phyloP scores from a whole-genome alignment of 306 rosid genomes.

The Mucuna pruriens region DNA sequence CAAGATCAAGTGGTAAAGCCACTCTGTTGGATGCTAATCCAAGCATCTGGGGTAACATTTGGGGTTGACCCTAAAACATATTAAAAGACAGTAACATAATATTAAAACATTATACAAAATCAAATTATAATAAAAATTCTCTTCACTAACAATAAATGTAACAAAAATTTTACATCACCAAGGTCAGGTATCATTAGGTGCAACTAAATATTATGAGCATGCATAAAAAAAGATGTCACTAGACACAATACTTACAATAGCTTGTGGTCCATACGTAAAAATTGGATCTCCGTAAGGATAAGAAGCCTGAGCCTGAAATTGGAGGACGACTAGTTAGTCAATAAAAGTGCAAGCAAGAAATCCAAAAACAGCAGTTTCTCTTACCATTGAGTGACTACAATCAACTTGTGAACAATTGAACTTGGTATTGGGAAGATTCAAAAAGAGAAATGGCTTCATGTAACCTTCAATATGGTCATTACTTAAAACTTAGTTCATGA shows the following conservation, averaged over 20 bases:
- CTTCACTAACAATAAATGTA: background rate
- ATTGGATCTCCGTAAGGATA: slow-evolving; percentile 66
- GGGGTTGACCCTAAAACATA: slow-evolving; percentile 49
- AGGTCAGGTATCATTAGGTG: background rate
- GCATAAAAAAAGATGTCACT: background rate
- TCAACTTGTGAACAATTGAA: slow-evolving; percentile 54
- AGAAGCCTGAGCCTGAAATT: slow-evolving; percentile 60
- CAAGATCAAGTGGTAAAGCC: slow-evolving; percentile 73
- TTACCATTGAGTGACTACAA: slow-evolving; percentile 58
- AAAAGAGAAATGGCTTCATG: slow-evolving; percentile 56
- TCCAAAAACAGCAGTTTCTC: slow-evolving; percentile 36
- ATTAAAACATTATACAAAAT: background rate
- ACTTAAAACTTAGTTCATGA: slow-evolving; percentile 47
- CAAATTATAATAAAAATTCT: background rate
- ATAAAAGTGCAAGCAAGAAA: slow-evolving; percentile 30
- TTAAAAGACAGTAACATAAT: slow-evolving; percentile 3
- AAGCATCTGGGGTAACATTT: slow-evolving; percentile 56
- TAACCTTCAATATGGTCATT: slow-evolving; percentile 51
- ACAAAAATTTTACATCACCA: background rate
- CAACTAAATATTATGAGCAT: slow-evolving; percentile 4
- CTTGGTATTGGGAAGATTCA: slow-evolving; percentile 49
- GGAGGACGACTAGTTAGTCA: slow-evolving; percentile 29
- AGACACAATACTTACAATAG: slow-evolving; percentile 55
- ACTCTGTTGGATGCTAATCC: slow-evolving; percentile 70
- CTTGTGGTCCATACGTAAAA: slow-evolving; percentile 65